Evolutionary conservation across 257 asterid species (phyloP), one percentile per base, ranked within the genome.

Genomic region (Lycium barbarum): DNA sequence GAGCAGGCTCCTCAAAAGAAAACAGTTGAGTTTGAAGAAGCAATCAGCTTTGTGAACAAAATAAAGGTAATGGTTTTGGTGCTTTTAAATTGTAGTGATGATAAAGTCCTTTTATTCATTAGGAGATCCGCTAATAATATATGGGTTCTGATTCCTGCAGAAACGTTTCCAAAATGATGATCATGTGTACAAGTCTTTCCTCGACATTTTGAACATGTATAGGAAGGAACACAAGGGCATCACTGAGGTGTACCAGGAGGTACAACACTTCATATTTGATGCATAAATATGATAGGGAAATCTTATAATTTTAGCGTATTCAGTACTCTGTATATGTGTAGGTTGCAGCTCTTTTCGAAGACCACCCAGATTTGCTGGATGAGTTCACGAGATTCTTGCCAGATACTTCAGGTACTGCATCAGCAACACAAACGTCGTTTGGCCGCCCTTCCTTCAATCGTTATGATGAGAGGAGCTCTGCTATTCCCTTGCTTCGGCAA

Each of bases 351-450:
- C 95, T 93, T 88, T 92, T 93, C 72, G 91, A 68, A 51, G 92
- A 88, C 83, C 94, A 93, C 85, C 89, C 92, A n/a, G 97, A 92
- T 88, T 93, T 93, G 86, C 94, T 93, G 83, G 94, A 88, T 7
- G 96, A 93, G 88, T 93, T 93, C 87, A 90, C 91, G 9, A 90
- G 96, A 89, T 93, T 93, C 88, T 88, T 93, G 68, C 97, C 97
- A n/a, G 94, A 89, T 85, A 86, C 87, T 84, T 92, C 97, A 84
- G 90, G 90, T 67, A 43, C 93, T 78, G 91, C 93, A 80, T 87
- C 95, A 79, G 89, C 90, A 26, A 78, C 90, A 72, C 92, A 86
- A 72, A 58, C 90, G 83, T 85, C 93, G 22, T 86, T 91, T 82
- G 92, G 90, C 65, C 92, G 91, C 35, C 93, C 89, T 84, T 83